Conservation (phyloP, 495 filamentous ascomycete genomes). For the Cairneyella variabilis region DNA sequence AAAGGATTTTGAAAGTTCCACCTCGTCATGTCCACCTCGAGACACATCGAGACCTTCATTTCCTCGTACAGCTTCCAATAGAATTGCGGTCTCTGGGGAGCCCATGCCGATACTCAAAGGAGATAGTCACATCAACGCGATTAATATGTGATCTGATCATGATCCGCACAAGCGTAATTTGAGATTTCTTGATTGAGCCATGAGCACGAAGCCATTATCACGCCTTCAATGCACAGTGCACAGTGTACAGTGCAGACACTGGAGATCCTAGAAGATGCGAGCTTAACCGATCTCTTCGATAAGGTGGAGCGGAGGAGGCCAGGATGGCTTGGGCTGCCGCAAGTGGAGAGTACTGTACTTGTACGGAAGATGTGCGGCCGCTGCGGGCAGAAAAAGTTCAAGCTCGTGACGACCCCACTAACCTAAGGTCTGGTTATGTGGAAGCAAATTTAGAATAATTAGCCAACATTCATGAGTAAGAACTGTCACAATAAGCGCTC, state of each 20-base stretch:
- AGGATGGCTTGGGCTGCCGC: background rate
- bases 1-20: too few species aligned
- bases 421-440: too few species aligned
- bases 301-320: background rate
- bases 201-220: background rate
- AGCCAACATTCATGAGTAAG: constrained; percentile 12
- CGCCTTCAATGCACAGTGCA: too few species aligned
- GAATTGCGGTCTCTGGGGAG: background rate
- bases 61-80: background rate
- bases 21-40: too few species aligned
- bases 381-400: too few species aligned
- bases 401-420: too few species aligned
- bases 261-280: too few species aligned
- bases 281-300: too few species aligned
- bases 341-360: background rate
- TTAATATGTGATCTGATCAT: background rate
- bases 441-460: constrained; percentile 16
- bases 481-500: too few species aligned
- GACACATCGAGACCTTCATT: background rate
- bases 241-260: too few species aligned
- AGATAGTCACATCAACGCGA: background rate
- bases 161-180: constrained; percentile 5
- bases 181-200: background rate
- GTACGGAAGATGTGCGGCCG: too few species aligned
- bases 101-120: background rate